Conservation (phyloP, 2,329 filamentous ascomycete genomes). For the Aspergillus eucalypticola region DNA sequence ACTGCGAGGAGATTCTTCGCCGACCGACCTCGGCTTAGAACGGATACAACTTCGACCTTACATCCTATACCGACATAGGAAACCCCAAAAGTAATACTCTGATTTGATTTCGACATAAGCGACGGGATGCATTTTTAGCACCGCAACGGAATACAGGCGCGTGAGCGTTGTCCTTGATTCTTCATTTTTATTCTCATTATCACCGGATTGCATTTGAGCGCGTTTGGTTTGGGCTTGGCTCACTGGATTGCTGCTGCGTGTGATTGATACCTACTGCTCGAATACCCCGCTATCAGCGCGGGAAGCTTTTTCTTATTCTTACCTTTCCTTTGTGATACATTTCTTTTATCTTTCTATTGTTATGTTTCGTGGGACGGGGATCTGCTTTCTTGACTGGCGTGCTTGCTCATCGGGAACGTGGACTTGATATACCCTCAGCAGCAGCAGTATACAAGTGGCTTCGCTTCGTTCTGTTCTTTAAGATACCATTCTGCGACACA, state of each 20-base stretch:
- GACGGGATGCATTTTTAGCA: conserved; percentile 1
- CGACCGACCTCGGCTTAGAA: conserved; percentile 47
- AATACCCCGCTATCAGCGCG: conserved; percentile 20
- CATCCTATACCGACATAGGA: conserved; percentile 2
- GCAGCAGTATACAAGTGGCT: conserved; percentile 26
- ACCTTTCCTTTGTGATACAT: conserved; percentile 21
- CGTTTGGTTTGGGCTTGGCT: conserved; percentile 31
- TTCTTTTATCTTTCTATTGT: conserved; percentile 2
- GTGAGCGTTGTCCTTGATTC: conserved; percentile 1
- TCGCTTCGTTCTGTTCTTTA: conserved; percentile 29
- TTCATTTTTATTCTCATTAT: neutral
- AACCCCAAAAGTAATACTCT: conserved; percentile 9
- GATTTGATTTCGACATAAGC: neutral
- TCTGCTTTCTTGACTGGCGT: conserved; percentile 5
- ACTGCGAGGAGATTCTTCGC: conserved; percentile 85
- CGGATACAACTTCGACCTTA: neutral
- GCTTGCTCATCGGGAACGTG: conserved; percentile 22
- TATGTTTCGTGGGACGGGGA: conserved; percentile 14
- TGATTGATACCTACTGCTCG: conserved; percentile 15
- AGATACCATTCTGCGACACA: conserved; percentile 40
- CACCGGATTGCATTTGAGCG: conserved; percentile 38
- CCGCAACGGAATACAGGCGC: conserved; percentile 3
- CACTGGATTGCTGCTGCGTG: conserved; percentile 30
- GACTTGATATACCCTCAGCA: conserved; percentile 5
- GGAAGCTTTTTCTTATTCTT: conserved; percentile 22